Base-by-base conservation (phyloP, 2,329 filamentous ascomycete species). In the Dactylonectria macrodidyma region DNA sequence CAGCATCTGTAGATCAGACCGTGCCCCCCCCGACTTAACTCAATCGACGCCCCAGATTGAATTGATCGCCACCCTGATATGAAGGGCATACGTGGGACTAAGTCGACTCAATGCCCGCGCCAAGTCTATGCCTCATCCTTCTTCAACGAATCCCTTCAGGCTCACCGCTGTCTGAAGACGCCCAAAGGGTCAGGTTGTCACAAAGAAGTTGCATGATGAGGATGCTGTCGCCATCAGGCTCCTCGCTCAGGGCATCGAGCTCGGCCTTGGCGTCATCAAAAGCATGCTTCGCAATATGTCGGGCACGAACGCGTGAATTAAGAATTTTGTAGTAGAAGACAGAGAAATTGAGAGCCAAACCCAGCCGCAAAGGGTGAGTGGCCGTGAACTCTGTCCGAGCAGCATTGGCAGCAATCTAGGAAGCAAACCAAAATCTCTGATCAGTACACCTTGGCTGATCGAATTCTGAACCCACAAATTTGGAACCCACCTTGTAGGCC, bases 281-380 rank as follows among this genome's bases (percentile, higher is more conserved):
- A 57, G 95, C 95, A 88, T 98, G 95, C 91, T 98, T 98, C 85
- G 95, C 95, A 76, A 98, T 91, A 83, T 98, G 95, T 91, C 95
- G 98, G 80, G 95, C 95, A 82, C 93, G 94, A 85, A 97, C 95
- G 79, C 95, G 95, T 38, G 95, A 97, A 92, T 98, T 98, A 81
- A 98, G 89, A 83, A 98, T 98, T 90, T 98, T 95, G 85, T 98
- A 97, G 91, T 97, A 97, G 89, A 98, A 98, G 80, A 98, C 95
- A 73, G 95, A 98, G 91, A 98, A 98, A 92, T 98, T 98, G 77
- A 98, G 91, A 76, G 95, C 95, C 80, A 98, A 92, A 84, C 95
- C 95, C 74, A 98, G 94, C 80, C 95, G 95, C 87, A 98, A 98
- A 78, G 95, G 95, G 89, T 98, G 95, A 69, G 95, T 98, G 71